Evolutionary conservation across 305 asterid species (phyloP).

Genomic region (Fraxinus nigra): DNA sequence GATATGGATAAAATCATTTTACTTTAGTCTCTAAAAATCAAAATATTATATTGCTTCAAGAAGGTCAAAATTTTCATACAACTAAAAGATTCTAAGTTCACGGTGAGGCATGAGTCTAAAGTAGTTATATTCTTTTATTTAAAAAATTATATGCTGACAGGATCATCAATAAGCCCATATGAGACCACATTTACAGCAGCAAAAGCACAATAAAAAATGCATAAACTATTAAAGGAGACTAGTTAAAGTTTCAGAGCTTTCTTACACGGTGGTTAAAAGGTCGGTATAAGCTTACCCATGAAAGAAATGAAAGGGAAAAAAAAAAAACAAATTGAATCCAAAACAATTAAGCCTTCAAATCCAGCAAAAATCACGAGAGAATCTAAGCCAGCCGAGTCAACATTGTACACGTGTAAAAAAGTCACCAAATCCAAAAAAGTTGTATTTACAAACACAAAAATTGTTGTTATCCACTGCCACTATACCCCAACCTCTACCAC

Average conservation of each 20-base stretch:
- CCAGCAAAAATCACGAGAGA: neutral
- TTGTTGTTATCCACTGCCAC: neutral
- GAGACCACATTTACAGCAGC: neutral
- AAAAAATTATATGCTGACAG: neutral
- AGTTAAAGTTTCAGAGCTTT: neutral
- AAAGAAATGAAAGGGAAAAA: neutral
- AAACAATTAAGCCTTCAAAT: neutral
- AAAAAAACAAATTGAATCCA: neutral
- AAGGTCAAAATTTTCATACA: neutral
- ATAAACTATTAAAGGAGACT: neutral
- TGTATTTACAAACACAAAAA: neutral
- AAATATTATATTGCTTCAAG: neutral
- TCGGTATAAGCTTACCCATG: neutral
- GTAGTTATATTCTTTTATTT: neutral
- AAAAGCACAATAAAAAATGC: neutral
- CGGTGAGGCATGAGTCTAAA: neutral
- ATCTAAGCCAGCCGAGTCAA: neutral
- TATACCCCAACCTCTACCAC: neutral
- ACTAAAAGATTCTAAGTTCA: neutral
- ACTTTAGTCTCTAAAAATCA: neutral
- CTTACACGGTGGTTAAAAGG: neutral
- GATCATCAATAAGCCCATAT: neutral
- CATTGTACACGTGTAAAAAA: neutral
- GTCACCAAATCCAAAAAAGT: neutral
- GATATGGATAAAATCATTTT: neutral